Evolutionary conservation across 805 yeast genomes (phyloP), one percentile per base, ranked within the genome.

Genomic region (Saccharomycopsis sp.): DNA sequence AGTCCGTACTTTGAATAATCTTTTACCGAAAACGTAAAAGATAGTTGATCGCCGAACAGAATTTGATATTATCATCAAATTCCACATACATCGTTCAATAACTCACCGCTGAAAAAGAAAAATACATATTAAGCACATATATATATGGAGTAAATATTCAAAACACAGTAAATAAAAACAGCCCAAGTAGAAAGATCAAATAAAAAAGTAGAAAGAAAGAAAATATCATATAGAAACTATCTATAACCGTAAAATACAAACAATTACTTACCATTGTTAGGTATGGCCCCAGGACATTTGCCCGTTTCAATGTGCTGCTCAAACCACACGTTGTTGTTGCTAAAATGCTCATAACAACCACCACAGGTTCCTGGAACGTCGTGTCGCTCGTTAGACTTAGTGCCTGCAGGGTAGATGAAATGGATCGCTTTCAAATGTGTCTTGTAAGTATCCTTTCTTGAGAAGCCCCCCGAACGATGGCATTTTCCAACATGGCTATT

Each of bases 371-470:
- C 97, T n/a, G 77, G 69, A 47, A 84, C 87, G 54, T 80, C 78
- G 20, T 71, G 70, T 62, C 97, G 78, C 64, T 88, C 86, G 59
- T 80, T 82, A 71, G 90, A 89, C 67, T 84, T 82, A 2, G 96
- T 89, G 7, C 96, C 96, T 34, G 79, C 79, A 4, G 97, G 97
- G 70, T 91, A 91, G 62, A 81, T 86, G 69, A 91, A 91, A 68
- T 91, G 97, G 61, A 91, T 77, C 1, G 97, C 95, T 68, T 87
- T 89, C 61, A 91, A 75, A 71, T 91, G 97, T 71, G 91, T 91
- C 67, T 91, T 91, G 73, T 82, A 91, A 3, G 97, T 91, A 68
- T 91, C 97, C 68, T 97, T 87, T 53, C 97, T 78, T 14, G 91
- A 83, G 66, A 91, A 91, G 37, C 87, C 83, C 3, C 97, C 97